These are phyloP conservation scores for Dioscorea alata DNA, from an alignment of 106 monocot species.

Conservation along the genomic window DNA sequence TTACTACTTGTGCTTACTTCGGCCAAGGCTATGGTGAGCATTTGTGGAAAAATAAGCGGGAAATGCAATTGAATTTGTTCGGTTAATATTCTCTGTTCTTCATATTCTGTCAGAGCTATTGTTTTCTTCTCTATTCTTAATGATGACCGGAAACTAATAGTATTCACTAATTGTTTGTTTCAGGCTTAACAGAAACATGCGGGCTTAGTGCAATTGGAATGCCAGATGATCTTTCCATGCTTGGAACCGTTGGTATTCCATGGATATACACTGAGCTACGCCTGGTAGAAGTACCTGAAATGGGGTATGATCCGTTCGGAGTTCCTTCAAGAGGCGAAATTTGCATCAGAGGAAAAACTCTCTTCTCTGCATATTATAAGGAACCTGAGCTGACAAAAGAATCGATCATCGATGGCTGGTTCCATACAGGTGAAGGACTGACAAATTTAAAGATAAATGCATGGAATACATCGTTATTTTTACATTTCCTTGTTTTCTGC, in stretches of 20 bases:
- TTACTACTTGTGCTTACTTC: constrained; percentile 66
- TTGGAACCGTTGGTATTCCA: constrained; percentile 73
- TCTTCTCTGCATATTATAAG: constrained; percentile 86
- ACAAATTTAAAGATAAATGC: not conserved
- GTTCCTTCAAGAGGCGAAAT: constrained; percentile 80
- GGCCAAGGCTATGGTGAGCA: constrained; percentile 84
- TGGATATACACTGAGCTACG: constrained; percentile 53
- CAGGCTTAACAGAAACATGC: constrained; percentile 88
- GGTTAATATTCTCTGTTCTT: not conserved
- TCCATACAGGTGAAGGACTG: constrained; percentile 64
- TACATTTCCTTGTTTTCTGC: not conserved
- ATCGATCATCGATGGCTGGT: constrained; percentile 84
- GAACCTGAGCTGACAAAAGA: constrained; percentile 71
- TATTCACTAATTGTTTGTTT: not conserved
- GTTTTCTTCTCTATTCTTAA: not conserved
- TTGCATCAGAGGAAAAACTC: constrained; percentile 74
- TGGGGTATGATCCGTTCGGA: constrained; percentile 82
- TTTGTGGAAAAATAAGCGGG: too few species aligned
- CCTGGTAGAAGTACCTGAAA: constrained; percentile 79
- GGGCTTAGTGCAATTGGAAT: constrained; percentile 44
- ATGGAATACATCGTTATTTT: not conserved
- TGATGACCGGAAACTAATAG: not conserved
- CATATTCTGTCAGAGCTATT: not conserved
- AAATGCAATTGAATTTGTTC: too few species aligned
- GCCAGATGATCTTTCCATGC: constrained; percentile 57